Conservation (phyloP, 2,329 filamentous ascomycete genomes). For the Verticillium nonalfalfae region DNA sequence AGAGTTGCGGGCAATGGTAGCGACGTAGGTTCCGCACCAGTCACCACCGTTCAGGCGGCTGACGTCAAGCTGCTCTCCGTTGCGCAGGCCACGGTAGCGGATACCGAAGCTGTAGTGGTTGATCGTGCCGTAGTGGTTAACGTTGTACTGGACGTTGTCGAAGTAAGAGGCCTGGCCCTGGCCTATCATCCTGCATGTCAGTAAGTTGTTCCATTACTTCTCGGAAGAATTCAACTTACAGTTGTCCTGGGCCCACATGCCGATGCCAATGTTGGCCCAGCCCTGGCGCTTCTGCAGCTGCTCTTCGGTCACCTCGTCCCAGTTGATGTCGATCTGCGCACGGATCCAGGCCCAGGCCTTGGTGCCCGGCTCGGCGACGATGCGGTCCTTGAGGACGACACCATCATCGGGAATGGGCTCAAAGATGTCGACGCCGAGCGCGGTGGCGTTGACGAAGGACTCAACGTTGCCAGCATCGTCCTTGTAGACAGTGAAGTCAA, state of each 20-base stretch:
- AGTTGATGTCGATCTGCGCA: slow-evolving; percentile 12
- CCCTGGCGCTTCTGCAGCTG: slow-evolving; percentile 9
- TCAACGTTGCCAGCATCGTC: neutral
- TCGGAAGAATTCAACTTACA: slow-evolving; percentile 4
- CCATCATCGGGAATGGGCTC: slow-evolving; percentile 13
- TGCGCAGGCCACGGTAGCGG: slow-evolving; percentile 10
- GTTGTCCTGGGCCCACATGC: slow-evolving; percentile 11
- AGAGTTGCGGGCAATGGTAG: neutral
- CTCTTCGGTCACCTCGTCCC: neutral
- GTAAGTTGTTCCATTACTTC: neutral
- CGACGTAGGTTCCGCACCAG: slow-evolving; percentile 5
- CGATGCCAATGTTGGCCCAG: slow-evolving; percentile 12
- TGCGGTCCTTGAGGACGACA: slow-evolving; percentile 9
- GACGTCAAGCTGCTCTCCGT: slow-evolving; percentile 14
- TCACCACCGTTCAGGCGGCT: slow-evolving; percentile 9
- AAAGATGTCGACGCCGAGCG: slow-evolving; percentile 11
- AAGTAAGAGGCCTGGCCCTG: slow-evolving; percentile 11
- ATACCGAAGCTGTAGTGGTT: slow-evolving; percentile 13
- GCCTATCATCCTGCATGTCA: slow-evolving; percentile 3
- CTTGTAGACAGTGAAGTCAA: neutral
- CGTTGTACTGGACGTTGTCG: slow-evolving; percentile 11
- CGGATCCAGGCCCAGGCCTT: slow-evolving; percentile 14
- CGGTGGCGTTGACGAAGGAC: slow-evolving; percentile 5
- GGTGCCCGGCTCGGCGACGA: slow-evolving; percentile 12
- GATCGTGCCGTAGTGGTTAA: slow-evolving; percentile 4